These are phyloP conservation scores for Albophoma yamanashiensis DNA, from an alignment of 2,329 filamentous ascomycete genomes.

Conservation along the genomic window DNA sequence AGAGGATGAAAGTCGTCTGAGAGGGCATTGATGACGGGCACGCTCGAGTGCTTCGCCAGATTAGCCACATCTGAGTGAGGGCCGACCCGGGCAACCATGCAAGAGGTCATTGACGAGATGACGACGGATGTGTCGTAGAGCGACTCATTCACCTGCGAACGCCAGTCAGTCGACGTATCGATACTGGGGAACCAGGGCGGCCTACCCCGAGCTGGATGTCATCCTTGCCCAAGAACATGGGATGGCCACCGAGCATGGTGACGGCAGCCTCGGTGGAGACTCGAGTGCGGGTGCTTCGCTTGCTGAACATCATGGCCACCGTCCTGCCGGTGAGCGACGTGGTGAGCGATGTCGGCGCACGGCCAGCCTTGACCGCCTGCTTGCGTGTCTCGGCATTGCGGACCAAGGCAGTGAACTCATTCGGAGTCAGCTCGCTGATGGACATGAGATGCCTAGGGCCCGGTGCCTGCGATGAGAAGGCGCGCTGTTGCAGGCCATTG, in stretches of 20 bases:
- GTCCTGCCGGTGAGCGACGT: conserved; percentile 63
- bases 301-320: conserved; percentile 93
- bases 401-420: conserved; percentile 73
- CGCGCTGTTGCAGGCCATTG: conserved; percentile 27
- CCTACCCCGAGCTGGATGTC: conserved; percentile 89
- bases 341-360: conserved; percentile 42
- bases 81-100: conserved; percentile 70
- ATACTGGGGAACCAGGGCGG: conserved; percentile 8
- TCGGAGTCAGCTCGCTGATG: conserved; percentile 71
- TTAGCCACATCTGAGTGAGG: conserved; percentile 64
- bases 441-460: conserved; percentile 78
- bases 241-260: conserved; percentile 76
- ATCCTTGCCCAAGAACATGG: conserved; percentile 93
- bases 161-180: neutral
- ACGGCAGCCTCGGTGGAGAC: conserved; percentile 90
- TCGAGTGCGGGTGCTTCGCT: conserved; percentile 85
- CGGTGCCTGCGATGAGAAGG: conserved; percentile 27
- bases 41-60: conserved; percentile 61
- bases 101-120: conserved; percentile 86
- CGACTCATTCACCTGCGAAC: conserved; percentile 69
- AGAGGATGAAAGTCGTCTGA: conserved; percentile 89
- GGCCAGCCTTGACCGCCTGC: conserved; percentile 58
- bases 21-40: conserved; percentile 79
- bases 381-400: conserved; percentile 75
- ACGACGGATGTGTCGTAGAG: conserved; percentile 87